A percentile compares a stretch with the other conserved stretches of the same genome.
Evolutionary conservation across 2,329 filamentous ascomycete genomes (phyloP).

Genomic region (Monosporascus sp.): DNA sequence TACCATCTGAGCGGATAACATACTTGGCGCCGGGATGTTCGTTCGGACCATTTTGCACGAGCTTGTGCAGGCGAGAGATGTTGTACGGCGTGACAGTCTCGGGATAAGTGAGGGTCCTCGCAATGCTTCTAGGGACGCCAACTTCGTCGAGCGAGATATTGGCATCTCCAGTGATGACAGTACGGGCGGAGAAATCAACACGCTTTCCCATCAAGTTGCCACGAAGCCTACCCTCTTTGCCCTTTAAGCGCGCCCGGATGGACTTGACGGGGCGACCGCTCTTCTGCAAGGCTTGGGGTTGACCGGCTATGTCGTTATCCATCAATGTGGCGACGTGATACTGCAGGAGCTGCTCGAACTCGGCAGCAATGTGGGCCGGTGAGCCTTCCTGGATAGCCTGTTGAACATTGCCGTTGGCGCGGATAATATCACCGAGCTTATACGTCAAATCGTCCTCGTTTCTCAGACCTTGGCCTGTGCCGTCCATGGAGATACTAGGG

Average conservation of each 20-base stretch:
- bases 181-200: conserved; percentile 98
- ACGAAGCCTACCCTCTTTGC: conserved; percentile 95
- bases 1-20: conserved; percentile 88
- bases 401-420: conserved; percentile 91
- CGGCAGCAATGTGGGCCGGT: conserved; percentile 81
- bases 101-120: conserved; percentile 87
- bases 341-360: conserved; percentile 88
- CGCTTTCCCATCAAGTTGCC: conserved; percentile 99
- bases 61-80: conserved; percentile 81
- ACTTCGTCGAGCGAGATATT: conserved; percentile 96
- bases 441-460: conserved; percentile 99
- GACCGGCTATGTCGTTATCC: conserved; percentile 98
- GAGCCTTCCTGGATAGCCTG: conserved; percentile 88
- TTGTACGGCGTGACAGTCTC: conserved; percentile 98
- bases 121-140: conserved; percentile 90
- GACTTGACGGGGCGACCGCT: conserved; percentile 95
- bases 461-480: conserved; percentile 83
- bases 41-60: conserved; percentile 90
- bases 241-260: conserved; percentile 94
- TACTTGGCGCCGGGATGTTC: conserved; percentile 96
- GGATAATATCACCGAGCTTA: conserved; percentile 97
- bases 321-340: conserved; percentile 99
- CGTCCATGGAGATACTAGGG: conserved; percentile 95
- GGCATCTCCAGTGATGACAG: conserved; percentile 97
- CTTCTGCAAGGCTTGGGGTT: conserved; percentile 93